Conservation (phyloP, 1,284 basidiomycete species). For the Malassezia equina region DNA sequence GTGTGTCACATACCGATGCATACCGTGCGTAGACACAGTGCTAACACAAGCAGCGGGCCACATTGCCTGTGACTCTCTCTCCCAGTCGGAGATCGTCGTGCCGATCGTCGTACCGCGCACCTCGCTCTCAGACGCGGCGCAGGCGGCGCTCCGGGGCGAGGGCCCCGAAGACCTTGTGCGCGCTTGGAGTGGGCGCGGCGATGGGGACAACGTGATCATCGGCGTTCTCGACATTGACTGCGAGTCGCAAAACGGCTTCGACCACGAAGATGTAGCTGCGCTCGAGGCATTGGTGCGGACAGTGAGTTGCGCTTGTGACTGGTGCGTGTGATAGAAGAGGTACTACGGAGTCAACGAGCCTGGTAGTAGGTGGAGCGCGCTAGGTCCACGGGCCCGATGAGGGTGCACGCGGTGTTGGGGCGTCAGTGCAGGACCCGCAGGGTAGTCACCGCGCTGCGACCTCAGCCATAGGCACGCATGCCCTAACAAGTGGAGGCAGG, state of each 20-base stretch:
- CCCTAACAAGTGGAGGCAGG: neutral
- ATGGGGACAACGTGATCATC: conserved; percentile 35
- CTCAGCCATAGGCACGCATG: too few species aligned
- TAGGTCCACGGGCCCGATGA: too few species aligned
- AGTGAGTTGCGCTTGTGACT: conserved; percentile 21
- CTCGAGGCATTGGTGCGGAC: conserved; percentile 38
- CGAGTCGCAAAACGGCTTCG: conserved; percentile 44
- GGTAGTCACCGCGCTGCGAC: too few species aligned
- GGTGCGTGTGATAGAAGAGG: neutral
- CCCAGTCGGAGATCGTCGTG: conserved; percentile 48
- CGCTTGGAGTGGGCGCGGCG: conserved; percentile 37
- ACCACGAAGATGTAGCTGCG: conserved; percentile 41
- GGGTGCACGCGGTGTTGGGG: too few species aligned
- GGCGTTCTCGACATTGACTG: conserved; percentile 50
- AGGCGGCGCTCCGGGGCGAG: conserved; percentile 16
- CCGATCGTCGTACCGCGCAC: conserved; percentile 38
- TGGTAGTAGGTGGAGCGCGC: too few species aligned
- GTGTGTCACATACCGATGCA: conserved; percentile 45
- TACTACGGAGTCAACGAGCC: neutral
- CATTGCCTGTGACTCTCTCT: conserved; percentile 49
- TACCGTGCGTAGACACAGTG: conserved; percentile 25
- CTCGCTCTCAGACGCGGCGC: conserved; percentile 17
- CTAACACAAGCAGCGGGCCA: conserved; percentile 36
- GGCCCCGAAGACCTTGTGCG: conserved; percentile 14
- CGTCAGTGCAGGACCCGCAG: neutral